Conservation (phyloP, 148 eudicot species). For the Spergularia bocconei region DNA sequence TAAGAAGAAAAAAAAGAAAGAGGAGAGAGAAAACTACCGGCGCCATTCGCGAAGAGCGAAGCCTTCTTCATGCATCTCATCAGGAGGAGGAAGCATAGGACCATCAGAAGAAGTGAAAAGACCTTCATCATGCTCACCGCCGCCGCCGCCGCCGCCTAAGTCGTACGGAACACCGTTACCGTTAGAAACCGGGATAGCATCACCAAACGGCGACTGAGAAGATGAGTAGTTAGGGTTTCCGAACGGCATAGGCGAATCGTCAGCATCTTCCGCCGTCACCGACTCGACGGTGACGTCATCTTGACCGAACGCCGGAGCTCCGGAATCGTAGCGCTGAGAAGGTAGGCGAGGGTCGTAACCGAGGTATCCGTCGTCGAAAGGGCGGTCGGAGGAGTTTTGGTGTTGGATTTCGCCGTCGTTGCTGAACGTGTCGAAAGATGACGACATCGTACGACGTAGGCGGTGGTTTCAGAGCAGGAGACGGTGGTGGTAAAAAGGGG, state of each 20-base stretch:
- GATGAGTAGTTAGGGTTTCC: slow-evolving; percentile 33
- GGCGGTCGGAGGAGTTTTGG: slow-evolving; percentile 28
- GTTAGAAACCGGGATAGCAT: slow-evolving; percentile 42
- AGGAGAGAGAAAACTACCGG: slow-evolving; percentile 35
- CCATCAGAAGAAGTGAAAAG: slow-evolving; percentile 67
- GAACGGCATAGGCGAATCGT: slow-evolving; percentile 41
- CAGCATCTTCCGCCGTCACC: slow-evolving; percentile 17
- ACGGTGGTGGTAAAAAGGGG: no score
- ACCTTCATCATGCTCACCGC: slow-evolving; percentile 53
- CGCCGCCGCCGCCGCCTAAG: slow-evolving; percentile 52
- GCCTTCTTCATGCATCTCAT: slow-evolving; percentile 79
- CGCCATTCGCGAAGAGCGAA: slow-evolving; percentile 94
- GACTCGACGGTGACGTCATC: slow-evolving; percentile 56
- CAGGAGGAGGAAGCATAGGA: slow-evolving; percentile 80
- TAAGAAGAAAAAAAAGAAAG: background rate
- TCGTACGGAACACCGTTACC: slow-evolving; percentile 63
- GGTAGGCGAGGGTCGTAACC: slow-evolving; percentile 26
- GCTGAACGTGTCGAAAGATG: slow-evolving; percentile 64
- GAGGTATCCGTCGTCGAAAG: slow-evolving; percentile 45
- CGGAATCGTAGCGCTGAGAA: slow-evolving; percentile 19
- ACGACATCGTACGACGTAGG: slow-evolving; percentile 26
- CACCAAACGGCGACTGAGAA: slow-evolving; percentile 37
- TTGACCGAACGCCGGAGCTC: slow-evolving; percentile 28
- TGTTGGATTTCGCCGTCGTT: slow-evolving; percentile 29
- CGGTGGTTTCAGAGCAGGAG: no score